Evolutionary conservation across 2,329 filamentous ascomycete species (phyloP), one percentile per base, ranked within the genome.

Genomic region (Fusarium sp.): DNA sequence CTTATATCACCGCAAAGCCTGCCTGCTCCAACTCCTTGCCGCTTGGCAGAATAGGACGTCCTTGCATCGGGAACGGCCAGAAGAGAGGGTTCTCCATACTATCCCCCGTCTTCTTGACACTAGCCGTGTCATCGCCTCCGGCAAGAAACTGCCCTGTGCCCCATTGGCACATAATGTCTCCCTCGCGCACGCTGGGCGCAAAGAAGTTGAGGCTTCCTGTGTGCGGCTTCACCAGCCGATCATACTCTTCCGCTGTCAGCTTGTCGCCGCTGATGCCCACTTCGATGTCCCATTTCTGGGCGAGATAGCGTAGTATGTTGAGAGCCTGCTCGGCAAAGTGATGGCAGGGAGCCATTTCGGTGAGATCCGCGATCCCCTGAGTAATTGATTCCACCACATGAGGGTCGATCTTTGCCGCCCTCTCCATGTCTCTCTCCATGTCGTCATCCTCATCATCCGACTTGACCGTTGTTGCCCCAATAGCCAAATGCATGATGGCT

Each of bases 31-130:
- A 75, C 59, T 85, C 82, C 33, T 83, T 76, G 1, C 88, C 87
- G 0, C 79, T 82, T 0, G 87, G 85, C 31, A 91, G 72, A 66
- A 90, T 87, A 4, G 89, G 88, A 25, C 88, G 83, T 0, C 89
- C 89, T 73, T 90, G 89, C 87, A 90, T 87, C 0, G 89, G 89
- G 69, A 90, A 91, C 1, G 89, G 88, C 89, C 89, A 91, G 74
- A 90, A 90, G 2, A 90, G 80, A 20, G 88, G 88, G 64, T 90
- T 90, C 68, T 88, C 86, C 70, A 86, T 79, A 22, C 76, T 80
- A 25, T 85, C 84, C 0, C 83, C 83, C 9, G 80, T 63, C 40
- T 77, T 77, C 58, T 79, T 76, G 6, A 79, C 69, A 1, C 29
- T 68, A 2, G 66, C 59, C 10, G 57, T 61, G 36, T 71, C 63